Conservation (phyloP, 1,284 basidiomycete genomes). For the Wolfiporia cocos region DNA sequence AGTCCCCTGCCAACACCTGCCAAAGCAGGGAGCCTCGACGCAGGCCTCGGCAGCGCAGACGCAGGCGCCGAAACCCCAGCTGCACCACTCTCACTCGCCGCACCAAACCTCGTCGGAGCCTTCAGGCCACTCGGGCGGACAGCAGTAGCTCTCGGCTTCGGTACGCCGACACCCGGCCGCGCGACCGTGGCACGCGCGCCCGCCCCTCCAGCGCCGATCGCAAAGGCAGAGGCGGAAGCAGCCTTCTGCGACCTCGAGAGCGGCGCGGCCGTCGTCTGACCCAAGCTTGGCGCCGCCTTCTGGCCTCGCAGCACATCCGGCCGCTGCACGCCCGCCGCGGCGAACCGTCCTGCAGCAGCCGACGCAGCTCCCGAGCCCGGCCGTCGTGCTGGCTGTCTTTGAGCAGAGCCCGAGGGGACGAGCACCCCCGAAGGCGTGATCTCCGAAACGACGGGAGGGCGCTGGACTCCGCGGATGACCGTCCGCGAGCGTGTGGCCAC, state of each 20-base stretch:
- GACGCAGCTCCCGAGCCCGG: too few species aligned
- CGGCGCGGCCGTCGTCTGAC: too few species aligned
- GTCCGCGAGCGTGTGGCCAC: too few species aligned
- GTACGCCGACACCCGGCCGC: not conserved
- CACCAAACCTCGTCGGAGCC: not conserved
- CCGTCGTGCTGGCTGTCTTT: too few species aligned
- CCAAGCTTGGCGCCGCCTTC: not conserved
- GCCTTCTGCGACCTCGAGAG: constrained; percentile 10
- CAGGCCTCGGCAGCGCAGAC: constrained; percentile 16
- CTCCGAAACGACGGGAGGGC: constrained; percentile 10
- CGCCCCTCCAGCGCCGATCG: too few species aligned
- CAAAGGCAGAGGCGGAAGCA: too few species aligned
- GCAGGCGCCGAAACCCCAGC: too few species aligned
- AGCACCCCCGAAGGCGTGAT: not conserved
- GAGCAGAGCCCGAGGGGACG: constrained; percentile 1
- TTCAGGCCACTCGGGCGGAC: not conserved
- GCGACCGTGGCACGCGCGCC: too few species aligned
- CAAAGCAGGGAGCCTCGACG: constrained; percentile 14
- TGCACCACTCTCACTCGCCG: not conserved
- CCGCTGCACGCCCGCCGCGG: constrained; percentile 15
- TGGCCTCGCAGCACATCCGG: constrained; percentile 11
- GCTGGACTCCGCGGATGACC: constrained; percentile 17
- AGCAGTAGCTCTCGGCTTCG: not conserved
- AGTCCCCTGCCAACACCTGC: not conserved
- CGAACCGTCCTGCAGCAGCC: constrained; percentile 10